phyloP scores from a whole-genome alignment of 805 yeast species.

The Pichia occidentalis region DNA sequence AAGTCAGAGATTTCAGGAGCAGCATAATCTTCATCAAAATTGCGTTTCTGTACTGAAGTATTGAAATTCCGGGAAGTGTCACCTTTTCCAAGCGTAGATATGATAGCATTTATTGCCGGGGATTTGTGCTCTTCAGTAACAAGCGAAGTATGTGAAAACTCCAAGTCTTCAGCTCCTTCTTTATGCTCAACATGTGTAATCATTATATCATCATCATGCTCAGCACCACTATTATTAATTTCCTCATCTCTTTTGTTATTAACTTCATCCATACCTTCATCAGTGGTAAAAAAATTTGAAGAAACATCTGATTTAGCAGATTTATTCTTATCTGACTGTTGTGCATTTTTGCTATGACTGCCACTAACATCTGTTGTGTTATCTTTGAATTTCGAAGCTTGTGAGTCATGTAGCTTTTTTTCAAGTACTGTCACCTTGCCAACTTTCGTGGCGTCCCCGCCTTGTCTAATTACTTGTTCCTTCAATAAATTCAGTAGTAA shows the following conservation, averaged over 20 bases:
- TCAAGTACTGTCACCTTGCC: conserved; percentile 16
- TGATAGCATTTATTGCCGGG: too few relatives aligned
- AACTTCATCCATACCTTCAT: neutral
- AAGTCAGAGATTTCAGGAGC: too few relatives aligned
- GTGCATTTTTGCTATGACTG: too few relatives aligned
- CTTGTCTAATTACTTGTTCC: conserved; percentile 21
- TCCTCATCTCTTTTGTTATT: neutral
- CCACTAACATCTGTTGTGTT: neutral
- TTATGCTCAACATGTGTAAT: conserved; percentile 11
- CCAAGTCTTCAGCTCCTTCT: conserved; percentile 5
- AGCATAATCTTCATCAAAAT: too few relatives aligned
- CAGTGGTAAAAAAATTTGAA: neutral
- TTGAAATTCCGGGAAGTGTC: too few relatives aligned
- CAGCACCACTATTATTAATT: conserved; percentile 1
- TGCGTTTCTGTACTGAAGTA: too few relatives aligned
- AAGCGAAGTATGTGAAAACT: neutral
- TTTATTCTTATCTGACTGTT: too few relatives aligned
- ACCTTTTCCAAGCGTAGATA: too few relatives aligned
- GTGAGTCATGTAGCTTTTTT: conserved; percentile 1
- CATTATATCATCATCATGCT: conserved; percentile 13
- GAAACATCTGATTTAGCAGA: neutral
- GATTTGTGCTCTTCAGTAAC: too few relatives aligned
- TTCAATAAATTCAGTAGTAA: conserved; percentile 22
- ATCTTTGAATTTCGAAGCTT: neutral
- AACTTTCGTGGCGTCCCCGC: conserved; percentile 21